Conservation (phyloP, 1,139 yeast genomes). For the Diutina sp. region DNA sequence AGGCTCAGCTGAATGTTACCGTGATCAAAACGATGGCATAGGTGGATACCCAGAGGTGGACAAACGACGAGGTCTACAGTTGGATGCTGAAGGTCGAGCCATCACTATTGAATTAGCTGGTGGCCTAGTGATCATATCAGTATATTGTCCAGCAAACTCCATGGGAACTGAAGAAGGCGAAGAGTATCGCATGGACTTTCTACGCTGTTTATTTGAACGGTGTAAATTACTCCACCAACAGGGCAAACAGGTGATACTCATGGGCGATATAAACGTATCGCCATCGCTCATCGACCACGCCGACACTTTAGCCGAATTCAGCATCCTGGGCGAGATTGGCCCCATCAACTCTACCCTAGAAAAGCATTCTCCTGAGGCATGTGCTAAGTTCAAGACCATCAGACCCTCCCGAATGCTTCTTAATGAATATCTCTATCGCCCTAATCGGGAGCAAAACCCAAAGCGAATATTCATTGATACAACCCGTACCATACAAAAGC, state of each 20-base stretch:
- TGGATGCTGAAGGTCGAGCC: slow-evolving; percentile 82
- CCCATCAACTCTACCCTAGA: slow-evolving; percentile 20
- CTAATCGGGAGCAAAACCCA: background rate
- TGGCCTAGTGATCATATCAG: slow-evolving; percentile 53
- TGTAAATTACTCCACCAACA: slow-evolving; percentile 33
- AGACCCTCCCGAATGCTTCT: slow-evolving; percentile 29
- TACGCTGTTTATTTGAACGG: slow-evolving; percentile 45
- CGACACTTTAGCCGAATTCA: slow-evolving; percentile 37
- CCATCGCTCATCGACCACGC: slow-evolving; percentile 77
- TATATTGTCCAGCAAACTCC: slow-evolving; percentile 92
- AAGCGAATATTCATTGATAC: slow-evolving; percentile 42
- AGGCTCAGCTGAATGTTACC: slow-evolving; percentile 7
- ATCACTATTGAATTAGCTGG: slow-evolving; percentile 59
- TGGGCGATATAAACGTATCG: slow-evolving; percentile 84
- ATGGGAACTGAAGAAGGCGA: slow-evolving; percentile 60
- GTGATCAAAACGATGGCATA: slow-evolving; percentile 24
- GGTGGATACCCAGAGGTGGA: slow-evolving; percentile 60
- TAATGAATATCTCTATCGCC: slow-evolving; percentile 15
- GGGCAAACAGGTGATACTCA: slow-evolving; percentile 58
- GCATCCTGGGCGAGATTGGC: slow-evolving; percentile 14
- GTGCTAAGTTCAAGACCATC: slow-evolving; percentile 27
- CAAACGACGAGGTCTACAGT: slow-evolving; percentile 23
- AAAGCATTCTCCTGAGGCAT: slow-evolving; percentile 19
- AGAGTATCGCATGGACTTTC: slow-evolving; percentile 42
- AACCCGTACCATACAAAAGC: slow-evolving; percentile 44